Evolutionary conservation across 306 rosid species (phyloP).

Genomic region (Trifolium repens): DNA sequence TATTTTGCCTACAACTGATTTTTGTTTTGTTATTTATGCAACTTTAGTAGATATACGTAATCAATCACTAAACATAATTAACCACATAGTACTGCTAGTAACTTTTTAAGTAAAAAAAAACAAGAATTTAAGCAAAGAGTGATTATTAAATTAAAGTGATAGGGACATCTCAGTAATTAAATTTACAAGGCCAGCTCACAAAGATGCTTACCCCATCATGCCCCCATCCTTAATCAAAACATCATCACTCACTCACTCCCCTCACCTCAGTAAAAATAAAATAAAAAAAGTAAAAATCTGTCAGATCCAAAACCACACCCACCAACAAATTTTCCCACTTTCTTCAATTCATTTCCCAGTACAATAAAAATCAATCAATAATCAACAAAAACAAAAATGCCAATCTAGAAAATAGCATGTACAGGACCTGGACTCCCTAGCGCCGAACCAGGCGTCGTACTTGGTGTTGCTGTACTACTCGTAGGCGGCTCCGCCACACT

Average conservation of each 20-base stretch:
- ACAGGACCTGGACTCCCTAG: constrained; percentile 59
- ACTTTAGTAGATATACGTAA: too few relatives aligned
- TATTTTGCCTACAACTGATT: too few relatives aligned
- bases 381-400: not conserved
- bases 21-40: too few relatives aligned
- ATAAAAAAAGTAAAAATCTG: not conserved
- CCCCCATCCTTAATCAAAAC: constrained; percentile 7
- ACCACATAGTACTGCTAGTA: too few relatives aligned
- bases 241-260: not conserved
- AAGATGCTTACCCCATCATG: constrained; percentile 8
- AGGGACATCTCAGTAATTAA: not conserved
- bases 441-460: constrained; percentile 57
- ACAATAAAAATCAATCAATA: not conserved
- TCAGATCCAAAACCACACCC: not conserved
- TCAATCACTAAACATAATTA: too few relatives aligned
- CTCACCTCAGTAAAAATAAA: not conserved
- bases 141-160: not conserved
- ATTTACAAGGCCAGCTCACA: constrained; percentile 9
- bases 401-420: constrained; percentile 41
- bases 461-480: constrained; percentile 49
- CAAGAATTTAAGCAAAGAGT: not conserved
- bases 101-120: too few relatives aligned
- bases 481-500: constrained; percentile 57
- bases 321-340: not conserved
- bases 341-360: not conserved